Percentiles rank a stretch among this genome's conserved stretches.
phyloP scores from a whole-genome alignment of 306 rosid species.

The Vicia villosa region DNA sequence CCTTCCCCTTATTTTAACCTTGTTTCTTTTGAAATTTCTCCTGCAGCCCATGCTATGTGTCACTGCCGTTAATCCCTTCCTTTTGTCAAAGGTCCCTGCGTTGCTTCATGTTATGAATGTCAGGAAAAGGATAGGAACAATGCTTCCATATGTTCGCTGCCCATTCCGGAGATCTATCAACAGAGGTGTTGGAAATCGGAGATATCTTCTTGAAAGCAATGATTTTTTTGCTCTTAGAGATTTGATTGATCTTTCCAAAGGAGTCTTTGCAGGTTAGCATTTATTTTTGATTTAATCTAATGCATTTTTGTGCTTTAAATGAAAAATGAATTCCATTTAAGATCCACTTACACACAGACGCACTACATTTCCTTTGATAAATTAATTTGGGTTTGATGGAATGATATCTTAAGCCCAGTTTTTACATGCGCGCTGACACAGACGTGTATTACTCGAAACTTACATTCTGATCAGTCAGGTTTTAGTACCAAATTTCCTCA shows the following conservation, averaged over 20 bases:
- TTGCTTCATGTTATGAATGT: conserved; percentile 78
- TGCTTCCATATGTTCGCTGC: conserved; percentile 89
- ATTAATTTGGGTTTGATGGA: conserved; percentile 30
- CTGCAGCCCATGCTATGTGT: conserved; percentile 99
- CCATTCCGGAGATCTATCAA: conserved; percentile 80
- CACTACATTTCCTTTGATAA: neutral
- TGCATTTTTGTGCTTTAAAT: conserved; percentile 1
- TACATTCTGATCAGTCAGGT: conserved; percentile 8
- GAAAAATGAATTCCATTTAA: conserved; percentile 12
- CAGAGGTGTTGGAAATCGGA: conserved; percentile 82
- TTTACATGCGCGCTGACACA: conserved; percentile 7
- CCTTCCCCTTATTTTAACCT: conserved; percentile 2
- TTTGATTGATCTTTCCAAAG: conserved; percentile 96
- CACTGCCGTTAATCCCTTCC: conserved; percentile 97
- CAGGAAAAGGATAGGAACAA: conserved; percentile 78
- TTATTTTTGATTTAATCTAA: conserved; percentile 27
- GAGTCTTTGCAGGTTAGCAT: conserved; percentile 91
- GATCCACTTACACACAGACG: conserved; percentile 15
- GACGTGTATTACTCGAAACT: conserved; percentile 19
- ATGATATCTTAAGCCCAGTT: conserved; percentile 16
- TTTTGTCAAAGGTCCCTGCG: conserved; percentile 92
- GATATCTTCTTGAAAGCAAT: conserved; percentile 89
- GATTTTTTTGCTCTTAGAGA: conserved; percentile 97
- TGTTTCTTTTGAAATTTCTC: conserved; percentile 35
- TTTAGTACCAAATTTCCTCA: neutral